Base-by-base conservation (phyloP, 352 stramenopile genomes). In the Phytopythium aichiense region DNA sequence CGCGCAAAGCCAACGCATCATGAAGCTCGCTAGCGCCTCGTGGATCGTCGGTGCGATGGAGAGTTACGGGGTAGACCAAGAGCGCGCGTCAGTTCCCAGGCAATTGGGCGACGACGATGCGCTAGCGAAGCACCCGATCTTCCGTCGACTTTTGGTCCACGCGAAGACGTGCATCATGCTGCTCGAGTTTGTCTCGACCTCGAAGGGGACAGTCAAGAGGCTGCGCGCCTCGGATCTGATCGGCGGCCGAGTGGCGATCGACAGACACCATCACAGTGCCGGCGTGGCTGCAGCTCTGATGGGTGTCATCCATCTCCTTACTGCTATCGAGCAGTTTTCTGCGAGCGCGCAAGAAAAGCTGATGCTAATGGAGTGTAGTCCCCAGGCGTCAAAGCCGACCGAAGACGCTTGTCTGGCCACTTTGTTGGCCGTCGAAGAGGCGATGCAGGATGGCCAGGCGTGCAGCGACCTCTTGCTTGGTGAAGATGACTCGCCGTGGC, bases 201-300 rank as follows among this genome's bases (percentile, higher is more conserved):
- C 78, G 5, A 87, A 87, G 48, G 78, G 72, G 37, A 75, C 76
- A 16, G 79, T 86, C 67, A 88, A 79, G 46, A 77, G 76, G 33
- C 63, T 72, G 37, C 67, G 76, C 54, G 58, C 57, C 0, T 59
- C 46, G 25, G 76, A 56, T 45, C 69, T 65, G 23, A 76, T 66
- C 16, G 28, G 48, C 18, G 28, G 28, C 4, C 48, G 48, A 31
- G 13, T 15, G 28, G 4, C 48, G 33, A 13, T 13, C 15, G 25
- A 54, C 48, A 54, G n/a, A 23, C 3, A 23, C 28, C 16, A 31
- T 15, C 22, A 5, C 48, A 38, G 0, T 8, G 3, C 4, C 9
- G n/a, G 53, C 16, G 20, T 46, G 15, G 22, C 20, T 18, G 53
- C 35, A 7, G 35, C 31, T 23, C 38, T 58, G 15, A 20, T 6